These are phyloP conservation scores for Tolypocladium cylindrosporum DNA, from an alignment of 2,329 filamentous ascomycete genomes.

Conservation along the genomic window DNA sequence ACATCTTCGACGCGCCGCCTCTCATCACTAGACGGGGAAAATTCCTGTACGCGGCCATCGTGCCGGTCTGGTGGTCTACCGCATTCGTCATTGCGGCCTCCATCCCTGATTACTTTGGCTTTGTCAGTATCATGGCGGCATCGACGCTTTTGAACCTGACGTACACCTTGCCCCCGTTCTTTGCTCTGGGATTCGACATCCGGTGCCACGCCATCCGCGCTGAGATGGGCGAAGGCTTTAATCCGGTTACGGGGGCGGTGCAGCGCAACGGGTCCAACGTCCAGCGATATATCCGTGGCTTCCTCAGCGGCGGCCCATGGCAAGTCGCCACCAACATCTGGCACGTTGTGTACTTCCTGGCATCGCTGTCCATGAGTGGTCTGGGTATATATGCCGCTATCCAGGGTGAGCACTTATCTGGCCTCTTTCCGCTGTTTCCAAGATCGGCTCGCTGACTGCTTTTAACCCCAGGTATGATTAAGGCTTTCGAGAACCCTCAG, in stretches of 20 bases:
- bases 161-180: conserved; percentile 44
- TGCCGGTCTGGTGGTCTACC: conserved; percentile 46
- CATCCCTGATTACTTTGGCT: conserved; percentile 39
- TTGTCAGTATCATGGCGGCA: conserved; percentile 39
- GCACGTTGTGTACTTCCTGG: conserved; percentile 6
- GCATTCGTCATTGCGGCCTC: conserved; percentile 45
- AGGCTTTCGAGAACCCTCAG: conserved; percentile 8
- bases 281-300: conserved; percentile 4
- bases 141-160: conserved; percentile 48
- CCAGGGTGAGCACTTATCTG: conserved; percentile 1
- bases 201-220: conserved; percentile 7
- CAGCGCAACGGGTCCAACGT: conserved; percentile 1
- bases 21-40: conserved; percentile 39
- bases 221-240: conserved; percentile 8
- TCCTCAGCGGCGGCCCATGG: conserved; percentile 3
- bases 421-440: too few relatives aligned
- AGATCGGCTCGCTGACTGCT: not conserved
- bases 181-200: conserved; percentile 9
- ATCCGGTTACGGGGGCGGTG: conserved; percentile 6
- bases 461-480: conserved; percentile 2
- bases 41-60: conserved; percentile 35
- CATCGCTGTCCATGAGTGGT: conserved; percentile 6
- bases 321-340: conserved; percentile 3
- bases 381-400: conserved; percentile 7
- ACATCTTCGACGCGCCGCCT: conserved; percentile 37